A percentile compares a stretch with the other conserved stretches of the same genome.
Conservation (phyloP, 139 green algal species). For the Parachlorella kessleri region DNA sequence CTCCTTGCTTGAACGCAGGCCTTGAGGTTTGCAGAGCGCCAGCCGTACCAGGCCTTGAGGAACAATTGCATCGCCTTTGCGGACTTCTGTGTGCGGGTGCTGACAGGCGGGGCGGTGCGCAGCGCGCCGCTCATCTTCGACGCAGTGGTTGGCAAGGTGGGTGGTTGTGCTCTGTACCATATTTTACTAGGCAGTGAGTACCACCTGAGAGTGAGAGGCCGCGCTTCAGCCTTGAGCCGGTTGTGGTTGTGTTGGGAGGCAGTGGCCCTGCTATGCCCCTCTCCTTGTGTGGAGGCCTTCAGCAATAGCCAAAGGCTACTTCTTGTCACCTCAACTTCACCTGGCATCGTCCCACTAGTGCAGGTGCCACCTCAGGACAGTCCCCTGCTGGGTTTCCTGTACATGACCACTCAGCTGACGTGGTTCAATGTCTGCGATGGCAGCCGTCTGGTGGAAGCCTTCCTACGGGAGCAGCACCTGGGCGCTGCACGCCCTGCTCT, state of each 20-base stretch:
- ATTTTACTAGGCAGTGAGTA: too few species aligned
- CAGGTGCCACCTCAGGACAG: slow-evolving; percentile 38
- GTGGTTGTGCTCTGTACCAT: too few species aligned
- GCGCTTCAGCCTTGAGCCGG: background rate
- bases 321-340: too few species aligned
- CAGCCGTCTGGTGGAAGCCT: slow-evolving; percentile 20
- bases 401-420: slow-evolving; percentile 27
- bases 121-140: slow-evolving; percentile 52
- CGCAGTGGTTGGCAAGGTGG: slow-evolving; percentile 21
- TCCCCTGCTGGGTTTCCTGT: slow-evolving; percentile 41
- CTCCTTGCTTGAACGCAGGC: slow-evolving; percentile 17
- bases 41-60: slow-evolving; percentile 40
- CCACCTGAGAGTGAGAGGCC: too few species aligned
- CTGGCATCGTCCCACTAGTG: too few species aligned
- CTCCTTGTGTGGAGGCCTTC: too few species aligned
- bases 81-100: slow-evolving; percentile 38
- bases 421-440: slow-evolving; percentile 47
- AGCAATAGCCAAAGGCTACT: too few species aligned
- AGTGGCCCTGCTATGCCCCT: too few species aligned
- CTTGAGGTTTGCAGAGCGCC: slow-evolving; percentile 33
- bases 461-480: slow-evolving; percentile 9
- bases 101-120: slow-evolving; percentile 36
- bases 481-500: background rate
- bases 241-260: too few species aligned
- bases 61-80: slow-evolving; percentile 61